Conservation (phyloP, 495 filamentous ascomycete genomes). For the Terfezia boudieri region DNA sequence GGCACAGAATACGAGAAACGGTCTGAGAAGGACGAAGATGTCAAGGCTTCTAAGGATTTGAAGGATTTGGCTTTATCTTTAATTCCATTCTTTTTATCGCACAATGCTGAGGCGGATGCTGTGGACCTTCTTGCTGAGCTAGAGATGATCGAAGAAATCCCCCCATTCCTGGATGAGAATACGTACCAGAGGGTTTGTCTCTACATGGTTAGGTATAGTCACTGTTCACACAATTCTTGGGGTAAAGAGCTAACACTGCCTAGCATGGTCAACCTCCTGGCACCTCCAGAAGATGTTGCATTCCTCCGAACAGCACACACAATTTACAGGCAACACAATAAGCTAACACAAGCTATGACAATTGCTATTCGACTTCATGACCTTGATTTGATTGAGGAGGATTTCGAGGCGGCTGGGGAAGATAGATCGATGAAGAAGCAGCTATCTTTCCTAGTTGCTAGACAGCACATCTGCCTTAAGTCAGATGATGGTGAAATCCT, state of each 20-base stretch:
- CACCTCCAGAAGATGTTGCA: conserved; percentile 86
- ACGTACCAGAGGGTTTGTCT: conserved; percentile 82
- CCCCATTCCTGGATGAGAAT: conserved; percentile 73
- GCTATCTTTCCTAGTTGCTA: conserved; percentile 77
- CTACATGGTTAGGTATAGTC: conserved; percentile 57
- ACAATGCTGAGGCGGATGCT: conserved; percentile 94
- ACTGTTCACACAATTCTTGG: neutral
- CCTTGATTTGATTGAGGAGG: conserved; percentile 48
- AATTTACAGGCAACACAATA: conserved; percentile 81
- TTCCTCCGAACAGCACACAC: conserved; percentile 77
- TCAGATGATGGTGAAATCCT: conserved; percentile 49
- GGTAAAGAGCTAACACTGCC: too few relatives aligned
- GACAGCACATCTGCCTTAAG: conserved; percentile 75
- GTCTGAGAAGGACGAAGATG: conserved; percentile 37
- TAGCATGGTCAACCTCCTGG: conserved; percentile 88
- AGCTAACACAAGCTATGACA: conserved; percentile 77
- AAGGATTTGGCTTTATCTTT: conserved; percentile 59
- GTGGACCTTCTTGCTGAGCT: conserved; percentile 92
- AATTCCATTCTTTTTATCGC: conserved; percentile 85
- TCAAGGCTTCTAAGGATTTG: conserved; percentile 33
- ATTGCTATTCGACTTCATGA: conserved; percentile 89
- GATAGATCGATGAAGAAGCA: conserved; percentile 77
- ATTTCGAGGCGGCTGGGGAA: conserved; percentile 46
- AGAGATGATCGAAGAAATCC: conserved; percentile 87
- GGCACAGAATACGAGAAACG: conserved; percentile 79